phyloP scores from a whole-genome alignment of 345 rosid genomes.

The Eucalyptus coolabah region DNA sequence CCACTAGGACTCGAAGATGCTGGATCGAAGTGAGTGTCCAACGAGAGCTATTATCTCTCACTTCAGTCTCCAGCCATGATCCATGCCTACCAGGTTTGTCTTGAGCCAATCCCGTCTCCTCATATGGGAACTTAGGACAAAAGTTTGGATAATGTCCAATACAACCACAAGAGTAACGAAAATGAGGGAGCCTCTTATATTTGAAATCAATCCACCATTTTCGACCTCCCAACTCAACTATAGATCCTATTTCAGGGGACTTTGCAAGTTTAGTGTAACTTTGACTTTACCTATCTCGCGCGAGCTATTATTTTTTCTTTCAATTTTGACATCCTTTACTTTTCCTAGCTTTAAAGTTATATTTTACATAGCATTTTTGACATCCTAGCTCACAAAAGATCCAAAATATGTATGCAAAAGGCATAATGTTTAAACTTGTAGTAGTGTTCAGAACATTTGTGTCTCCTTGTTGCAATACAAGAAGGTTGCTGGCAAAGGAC shows the following conservation, averaged over 20 bases:
- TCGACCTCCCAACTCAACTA: neutral
- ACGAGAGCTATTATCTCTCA: neutral
- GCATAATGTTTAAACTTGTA: no score
- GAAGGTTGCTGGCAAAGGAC: neutral
- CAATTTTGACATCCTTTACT: neutral
- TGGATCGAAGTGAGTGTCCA: neutral
- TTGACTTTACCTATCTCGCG: neutral
- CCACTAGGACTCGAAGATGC: neutral
- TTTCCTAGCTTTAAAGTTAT: neutral
- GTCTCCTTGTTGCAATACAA: neutral
- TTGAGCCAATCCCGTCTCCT: neutral
- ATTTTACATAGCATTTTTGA: no score
- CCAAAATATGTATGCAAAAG: neutral
- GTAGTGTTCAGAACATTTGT: neutral
- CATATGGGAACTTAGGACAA: neutral
- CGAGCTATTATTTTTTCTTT: no score
- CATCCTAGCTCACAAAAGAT: neutral
- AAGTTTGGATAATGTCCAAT: neutral
- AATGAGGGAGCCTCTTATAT: neutral
- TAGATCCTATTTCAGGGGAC: neutral
- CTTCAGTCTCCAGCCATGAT: accelerated
- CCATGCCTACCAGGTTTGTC: neutral
- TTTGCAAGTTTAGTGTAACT: neutral
- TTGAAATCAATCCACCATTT: neutral
- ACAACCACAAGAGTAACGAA: neutral